Evolutionary conservation across 1,139 yeast species (phyloP).

Genomic region (Hanseniaspora sp.): DNA sequence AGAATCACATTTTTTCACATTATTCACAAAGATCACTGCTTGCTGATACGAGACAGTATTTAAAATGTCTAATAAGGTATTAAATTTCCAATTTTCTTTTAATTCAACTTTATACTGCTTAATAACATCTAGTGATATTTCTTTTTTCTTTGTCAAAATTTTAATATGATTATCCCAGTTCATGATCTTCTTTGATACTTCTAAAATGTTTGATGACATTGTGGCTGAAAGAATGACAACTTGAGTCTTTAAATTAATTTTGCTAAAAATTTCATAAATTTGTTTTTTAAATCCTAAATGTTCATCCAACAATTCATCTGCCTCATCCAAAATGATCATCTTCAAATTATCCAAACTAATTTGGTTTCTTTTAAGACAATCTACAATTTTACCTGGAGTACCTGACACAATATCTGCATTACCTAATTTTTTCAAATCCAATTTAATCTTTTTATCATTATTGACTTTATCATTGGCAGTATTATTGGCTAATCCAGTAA

Average conservation of each 20-base stretch:
- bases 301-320: conserved; percentile 80
- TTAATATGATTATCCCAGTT: conserved; percentile 64
- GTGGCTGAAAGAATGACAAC: conserved; percentile 95
- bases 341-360: conserved; percentile 60
- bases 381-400: conserved; percentile 89
- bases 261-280: conserved; percentile 76
- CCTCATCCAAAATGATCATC: conserved; percentile 83
- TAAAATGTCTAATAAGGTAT: conserved; percentile 81
- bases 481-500: conserved; percentile 48
- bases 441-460: conserved; percentile 53
- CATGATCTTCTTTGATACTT: conserved; percentile 77
- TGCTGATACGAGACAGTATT: conserved; percentile 92
- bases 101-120: conserved; percentile 78
- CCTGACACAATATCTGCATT: conserved; percentile 92
- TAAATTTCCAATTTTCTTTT: conserved; percentile 91
- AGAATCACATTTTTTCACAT: conserved; percentile 88
- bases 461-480: neutral
- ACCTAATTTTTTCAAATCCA: conserved; percentile 60
- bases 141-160: conserved; percentile 82
- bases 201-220: conserved; percentile 70
- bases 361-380: conserved; percentile 69
- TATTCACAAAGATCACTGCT: conserved; percentile 91
- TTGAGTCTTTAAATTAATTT: conserved; percentile 70
- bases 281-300: conserved; percentile 72
- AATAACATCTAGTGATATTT: conserved; percentile 78